Base-by-base conservation (phyloP, 176 grass and related monocot species). In the Dactylis glomerata region DNA sequence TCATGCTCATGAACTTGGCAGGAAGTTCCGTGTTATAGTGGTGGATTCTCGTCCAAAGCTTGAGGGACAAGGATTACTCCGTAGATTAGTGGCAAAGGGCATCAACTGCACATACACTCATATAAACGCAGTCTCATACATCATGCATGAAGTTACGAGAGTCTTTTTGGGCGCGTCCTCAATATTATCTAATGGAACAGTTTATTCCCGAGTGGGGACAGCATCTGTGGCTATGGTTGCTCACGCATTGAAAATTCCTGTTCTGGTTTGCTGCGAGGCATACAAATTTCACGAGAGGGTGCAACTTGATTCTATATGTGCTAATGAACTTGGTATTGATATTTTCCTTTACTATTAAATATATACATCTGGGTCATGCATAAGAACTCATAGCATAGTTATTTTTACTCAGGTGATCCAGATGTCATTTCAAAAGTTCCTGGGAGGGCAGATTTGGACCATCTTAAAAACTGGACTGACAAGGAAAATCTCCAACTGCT, bases 271-370 rank as follows among this genome's bases (percentile, higher is more conserved):
- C 51, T 97, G 95, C 24, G 95, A 97, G 82, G 92, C 95, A 83
- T 97, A 94, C 85, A 97, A 97, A 49, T 97, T 97, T 86, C 79
- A 97, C 72, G 95, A 97, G 84, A 92, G 95, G 54, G 95, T 97
- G 76, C 95, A 94, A 86, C 84, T 97, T 79, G 95, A 97, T 89
- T 97, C 95, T n/a, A 97, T 97, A 90, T 97, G 95, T 55, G 88
- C 84, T 19, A 97, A 97, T 84, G 95, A 97, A 74, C 88, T 97
- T 50, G 92, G 92, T 97, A 88, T 68, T 78, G 19, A 42, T 70
- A 6, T 68, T 66, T 56, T 3, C n/a, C n/a, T 42, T 42, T 7
- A 10, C 41, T 17, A 8, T 83, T 49, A 61, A 73, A 17, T 38
- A n/a, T 47, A 28, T 72, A 76, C 67, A 13, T 81, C 30, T 2